Evolutionary conservation across 2,329 filamentous ascomycete species (phyloP).

Genomic region (Escovopsis weberi): DNA sequence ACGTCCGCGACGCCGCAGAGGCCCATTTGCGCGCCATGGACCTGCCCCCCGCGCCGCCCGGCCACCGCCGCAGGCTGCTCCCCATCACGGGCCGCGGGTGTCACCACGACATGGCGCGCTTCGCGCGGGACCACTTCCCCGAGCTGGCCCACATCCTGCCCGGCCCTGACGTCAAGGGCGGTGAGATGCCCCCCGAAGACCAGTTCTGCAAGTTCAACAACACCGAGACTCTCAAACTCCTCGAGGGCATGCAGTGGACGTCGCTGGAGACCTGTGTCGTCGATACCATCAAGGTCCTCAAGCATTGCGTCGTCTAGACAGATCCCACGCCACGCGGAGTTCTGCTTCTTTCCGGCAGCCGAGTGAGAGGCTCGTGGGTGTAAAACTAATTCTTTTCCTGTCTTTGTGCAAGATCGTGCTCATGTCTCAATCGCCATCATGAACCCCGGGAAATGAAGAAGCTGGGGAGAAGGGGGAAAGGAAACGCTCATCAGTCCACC

Average conservation of each 20-base stretch:
- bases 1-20: constrained; percentile 40
- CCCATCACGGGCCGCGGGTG: constrained; percentile 34
- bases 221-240: constrained; percentile 38
- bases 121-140: constrained; percentile 33
- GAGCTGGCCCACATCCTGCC: constrained; percentile 34
- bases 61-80: constrained; percentile 26
- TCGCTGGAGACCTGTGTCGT: constrained; percentile 45
- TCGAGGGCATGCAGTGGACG: constrained; percentile 46
- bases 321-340: too few species aligned
- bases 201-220: constrained; percentile 42
- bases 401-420: neutral
- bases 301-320: constrained; percentile 23
- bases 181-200: constrained; percentile 23
- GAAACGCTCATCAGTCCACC: neutral
- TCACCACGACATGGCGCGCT: constrained; percentile 29
- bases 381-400: neutral
- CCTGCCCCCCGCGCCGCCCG: constrained; percentile 26
- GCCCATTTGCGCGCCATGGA: constrained; percentile 40
- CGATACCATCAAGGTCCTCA: constrained; percentile 50
- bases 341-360: neutral
- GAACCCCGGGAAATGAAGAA: neutral
- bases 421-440: neutral
- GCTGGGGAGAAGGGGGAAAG: too few species aligned
- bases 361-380: neutral
- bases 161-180: constrained; percentile 26